Evolutionary conservation across 441 rosid genomes (phyloP), one percentile per base, ranked within the genome.

Genomic region (Euphorbia corollata): DNA sequence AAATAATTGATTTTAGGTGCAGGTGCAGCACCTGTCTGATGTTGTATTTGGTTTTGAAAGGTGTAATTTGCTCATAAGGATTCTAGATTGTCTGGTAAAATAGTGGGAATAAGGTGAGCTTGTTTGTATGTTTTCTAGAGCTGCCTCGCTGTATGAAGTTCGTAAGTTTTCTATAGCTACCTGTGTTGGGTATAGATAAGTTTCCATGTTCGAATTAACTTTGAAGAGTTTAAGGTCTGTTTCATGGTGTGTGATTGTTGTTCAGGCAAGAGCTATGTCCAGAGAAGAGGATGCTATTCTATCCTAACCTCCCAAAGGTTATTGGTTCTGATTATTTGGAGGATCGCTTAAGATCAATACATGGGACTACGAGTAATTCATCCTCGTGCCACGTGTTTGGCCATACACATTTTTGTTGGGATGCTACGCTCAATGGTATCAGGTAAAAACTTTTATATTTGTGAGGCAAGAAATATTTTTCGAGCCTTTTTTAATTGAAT

Each of bases 341-440:
- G 83, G 69, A 15, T 71, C 88, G 84, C 30, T 19, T 85, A 74
- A 83, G 88, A 69, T 78, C 80, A 59, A 80, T 87, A 71, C 88
- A 85, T 27, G 75, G 78, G 65, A 67, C 45, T 23, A 53, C 64
- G 27, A 80, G 77, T 67, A 72, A 71, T 57, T 57, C 74, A 27
- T 75, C 70, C 47, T 78, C 81, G 11, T 87, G 88, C 73, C 90
- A 85, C 51, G 85, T 85, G 48, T 85, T 87, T 63, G 92, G 89
- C 55, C 92, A 87, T 77, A 87, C 92, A 18, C 89, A 85, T 80
- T 85, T 87, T 70, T 81, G 83, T 73, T 87, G 92, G 92, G 92
- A 87, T 70, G 82, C 86, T n/a, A 59, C 70, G 63, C 74, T 87
- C 48, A 81, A 87, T 64, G 89, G 90, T 60, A 80, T 87, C 81